Evolutionary conservation across 768 basidiomycete genomes (phyloP).

Genomic region (Sistotremastrum niveocremeum): DNA sequence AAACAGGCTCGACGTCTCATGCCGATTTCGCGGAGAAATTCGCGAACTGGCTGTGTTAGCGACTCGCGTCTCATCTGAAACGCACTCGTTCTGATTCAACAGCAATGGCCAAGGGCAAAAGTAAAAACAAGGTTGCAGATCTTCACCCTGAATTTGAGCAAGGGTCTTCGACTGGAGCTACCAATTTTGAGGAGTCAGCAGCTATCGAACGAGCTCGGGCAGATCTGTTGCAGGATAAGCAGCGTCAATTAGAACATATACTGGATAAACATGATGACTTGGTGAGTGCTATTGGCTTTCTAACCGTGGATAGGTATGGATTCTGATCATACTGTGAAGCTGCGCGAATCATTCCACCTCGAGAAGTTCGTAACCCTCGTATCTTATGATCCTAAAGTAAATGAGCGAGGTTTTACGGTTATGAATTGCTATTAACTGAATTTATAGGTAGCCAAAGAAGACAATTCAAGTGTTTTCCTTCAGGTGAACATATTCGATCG

Average conservation of each 20-base stretch:
- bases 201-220: conserved; percentile 23
- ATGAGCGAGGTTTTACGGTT: conserved; percentile 9
- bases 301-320: background rate
- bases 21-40: no score
- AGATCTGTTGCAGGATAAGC: conserved; percentile 42
- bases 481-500: conserved; percentile 34
- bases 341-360: conserved; percentile 83
- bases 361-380: conserved; percentile 68
- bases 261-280: conserved; percentile 58
- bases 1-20: no score
- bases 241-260: conserved; percentile 42
- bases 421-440: conserved; percentile 1
- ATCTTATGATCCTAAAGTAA: conserved; percentile 61
- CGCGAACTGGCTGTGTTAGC: no score
- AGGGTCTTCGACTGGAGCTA: no score
- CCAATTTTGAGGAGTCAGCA: no score
- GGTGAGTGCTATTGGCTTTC: conserved; percentile 31
- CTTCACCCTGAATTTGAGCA: no score
- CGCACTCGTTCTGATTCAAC: no score
- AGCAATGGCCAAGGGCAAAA: no score
- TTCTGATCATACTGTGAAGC: conserved; percentile 23
- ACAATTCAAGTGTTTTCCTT: conserved; percentile 58
- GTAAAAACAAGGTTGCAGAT: no score
- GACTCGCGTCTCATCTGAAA: no score
- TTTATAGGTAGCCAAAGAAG: conserved; percentile 52